Conservation (phyloP, 106 monocot genomes). For the Apostasia ramifera region DNA sequence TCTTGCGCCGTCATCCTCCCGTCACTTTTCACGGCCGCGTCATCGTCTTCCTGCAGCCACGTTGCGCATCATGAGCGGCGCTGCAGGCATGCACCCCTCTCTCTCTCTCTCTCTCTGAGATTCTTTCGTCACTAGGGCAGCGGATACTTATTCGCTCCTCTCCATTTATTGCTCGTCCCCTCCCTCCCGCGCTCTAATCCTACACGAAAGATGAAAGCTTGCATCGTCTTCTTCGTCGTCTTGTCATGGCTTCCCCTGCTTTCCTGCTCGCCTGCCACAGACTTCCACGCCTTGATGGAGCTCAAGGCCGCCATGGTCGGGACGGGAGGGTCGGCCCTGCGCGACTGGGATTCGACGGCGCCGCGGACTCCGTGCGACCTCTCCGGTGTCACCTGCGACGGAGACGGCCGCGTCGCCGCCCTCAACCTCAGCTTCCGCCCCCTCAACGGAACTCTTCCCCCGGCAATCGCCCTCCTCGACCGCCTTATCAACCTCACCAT, state of each 20-base stretch:
- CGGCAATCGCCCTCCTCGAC: constrained; percentile 38
- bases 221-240: constrained; percentile 3
- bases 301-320: constrained; percentile 44
- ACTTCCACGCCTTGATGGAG: constrained; percentile 27
- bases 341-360: constrained; percentile 46
- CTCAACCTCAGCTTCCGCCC: constrained; percentile 35
- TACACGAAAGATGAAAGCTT: neutral
- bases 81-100: constrained; percentile 1
- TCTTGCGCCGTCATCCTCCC: neutral
- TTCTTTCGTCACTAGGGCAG: neutral
- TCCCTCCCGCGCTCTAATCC: neutral
- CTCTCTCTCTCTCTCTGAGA: neutral
- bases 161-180: neutral
- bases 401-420: constrained; percentile 27
- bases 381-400: constrained; percentile 57
- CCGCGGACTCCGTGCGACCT: constrained; percentile 42
- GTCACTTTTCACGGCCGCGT: neutral
- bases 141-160: neutral
- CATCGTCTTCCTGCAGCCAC: neutral
- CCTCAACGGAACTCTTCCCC: constrained; percentile 25
- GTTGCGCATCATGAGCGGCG: neutral
- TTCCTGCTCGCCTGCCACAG: constrained; percentile 7
- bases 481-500: constrained; percentile 63
- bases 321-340: constrained; percentile 26
- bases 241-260: constrained; percentile 6